Base-by-base conservation (phyloP, 371 early-diverging fungal genomes). In the Actinomortierella ambigua region DNA sequence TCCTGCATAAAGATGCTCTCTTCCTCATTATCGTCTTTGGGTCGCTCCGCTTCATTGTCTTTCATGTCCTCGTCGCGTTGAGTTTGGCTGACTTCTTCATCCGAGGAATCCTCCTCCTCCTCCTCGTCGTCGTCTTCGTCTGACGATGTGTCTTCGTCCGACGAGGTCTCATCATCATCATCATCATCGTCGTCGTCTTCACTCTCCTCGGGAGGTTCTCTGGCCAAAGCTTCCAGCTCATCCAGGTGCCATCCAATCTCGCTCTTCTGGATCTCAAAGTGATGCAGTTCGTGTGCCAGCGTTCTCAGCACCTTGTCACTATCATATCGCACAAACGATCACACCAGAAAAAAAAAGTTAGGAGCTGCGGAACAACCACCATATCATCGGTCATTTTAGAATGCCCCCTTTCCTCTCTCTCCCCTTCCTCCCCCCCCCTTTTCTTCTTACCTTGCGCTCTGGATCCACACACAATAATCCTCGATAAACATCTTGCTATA, bases 381-480 rank as follows among this genome's bases (percentile, higher is more conserved):
- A 20, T 8, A 49, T 55, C 8, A 49, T 27, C 44, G 13, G 47
- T 1, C 11, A 22, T 15, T n/a, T 18, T n/a, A 63, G 42, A 42
- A 27, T 18, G n/a, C 57, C 39, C 40, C 29, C 8, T 43, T 62
- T n/a, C 8, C 13, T 47, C 39, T 22, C 61, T 41, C 40, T 60
- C 76, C 69, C 59, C 65, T 5, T 75, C 64, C 14, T 59, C 43
- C 3, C n/a, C n/a, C n/a, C n/a, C n/a, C n/a, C n/a, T 6, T 34
- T 34, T 11, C 17, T 18, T 44, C 42, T 66, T 79, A 81, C 85
- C 73, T 83, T 48, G 90, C 73, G 40, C 82, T 85, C 64, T 96
- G 96, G n/a, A 95, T 80, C 98, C 98, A 97, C n/a, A 92, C 84
- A 76, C 96, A 95, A 69, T 97, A 98, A 69, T 98, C 98, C 68